Base-by-base conservation (phyloP, 2,329 filamentous ascomycete species). In the Botryotinia convoluta region DNA sequence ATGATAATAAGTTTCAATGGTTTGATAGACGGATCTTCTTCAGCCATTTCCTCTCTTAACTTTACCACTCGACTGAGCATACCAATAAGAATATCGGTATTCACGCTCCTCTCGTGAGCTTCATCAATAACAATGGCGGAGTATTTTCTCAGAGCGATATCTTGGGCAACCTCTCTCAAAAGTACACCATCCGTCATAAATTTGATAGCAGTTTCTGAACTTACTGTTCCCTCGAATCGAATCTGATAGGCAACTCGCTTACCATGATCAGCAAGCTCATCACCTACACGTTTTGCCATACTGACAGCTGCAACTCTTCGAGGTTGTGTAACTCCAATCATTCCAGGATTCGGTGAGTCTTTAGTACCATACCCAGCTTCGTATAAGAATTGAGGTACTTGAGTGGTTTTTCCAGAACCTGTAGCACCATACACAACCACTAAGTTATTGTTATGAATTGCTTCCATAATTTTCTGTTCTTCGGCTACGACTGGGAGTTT, bases 121-220 rank as follows among this genome's bases (percentile, higher is more conserved):
- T 99, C 96, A 79, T 99, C 96, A 74, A 99, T 95, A 67, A 99
- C 89, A 70, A 99, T 93, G 22, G 92, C 93, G 0, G 95, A 98
- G 82, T 99, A 99, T 78, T 97, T 97, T 68, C 88, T 89, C 62
- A 99, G 84, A 0, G 93, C 87, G 79, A 98, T 94, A 80, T 99
- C 96, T 76, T 96, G 91, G 0, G 93, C 91, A 71, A 98, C 92
- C 82, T 99, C 96, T 73, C 96, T 91, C 16, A 99, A 87, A 74
- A 99, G 85, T 42, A 99, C 94, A 87, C 96, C 96, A 82, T 99
- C 96, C 0, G 96, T 99, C 95, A 99, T 98, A 84, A 98, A 99
- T 82, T 99, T 99, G 81, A 99, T 89, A 9, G 93, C 92, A 0
- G 96, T 99, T 70, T 94, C 91, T 42, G 90, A 86, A 67, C 90